These are phyloP conservation scores for Morella rubra DNA, from an alignment of 306 rosid species.

Conservation along the genomic window DNA sequence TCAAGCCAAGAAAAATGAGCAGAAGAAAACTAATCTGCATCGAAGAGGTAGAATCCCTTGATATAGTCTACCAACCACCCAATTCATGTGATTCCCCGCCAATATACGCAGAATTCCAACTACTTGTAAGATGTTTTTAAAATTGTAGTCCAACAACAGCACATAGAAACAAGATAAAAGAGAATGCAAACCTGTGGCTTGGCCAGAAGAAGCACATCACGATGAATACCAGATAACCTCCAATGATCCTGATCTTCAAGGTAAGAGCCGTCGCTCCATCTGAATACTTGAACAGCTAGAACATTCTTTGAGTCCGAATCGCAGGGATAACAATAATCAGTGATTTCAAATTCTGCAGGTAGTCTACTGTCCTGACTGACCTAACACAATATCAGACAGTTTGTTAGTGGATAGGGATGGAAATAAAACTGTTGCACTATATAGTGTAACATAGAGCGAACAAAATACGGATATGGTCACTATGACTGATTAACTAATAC, in stretches of 20 bases:
- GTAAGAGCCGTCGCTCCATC: slow-evolving; percentile 97
- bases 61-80: neutral
- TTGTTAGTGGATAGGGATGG: slow-evolving; percentile 30
- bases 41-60: neutral
- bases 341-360: slow-evolving; percentile 94
- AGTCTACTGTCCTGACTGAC: slow-evolving; percentile 95
- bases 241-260: slow-evolving; percentile 99
- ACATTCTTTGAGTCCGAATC: slow-evolving; percentile 66
- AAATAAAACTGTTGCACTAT: neutral
- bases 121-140: too few species aligned
- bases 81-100: neutral
- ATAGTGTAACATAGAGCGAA: neutral
- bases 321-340: slow-evolving; percentile 75
- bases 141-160: neutral
- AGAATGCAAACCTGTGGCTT: slow-evolving; percentile 73
- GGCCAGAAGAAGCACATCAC: slow-evolving; percentile 87
- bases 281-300: slow-evolving; percentile 86
- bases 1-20: neutral
- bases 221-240: slow-evolving; percentile 94
- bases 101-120: neutral
- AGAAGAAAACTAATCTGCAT: neutral
- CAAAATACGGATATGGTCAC: neutral
- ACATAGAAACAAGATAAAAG: slow-evolving; percentile 9
- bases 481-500: neutral
- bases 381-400: slow-evolving; percentile 39